phyloP scores from a whole-genome alignment of 495 filamentous ascomycete species.

The Tuber calosporum region DNA sequence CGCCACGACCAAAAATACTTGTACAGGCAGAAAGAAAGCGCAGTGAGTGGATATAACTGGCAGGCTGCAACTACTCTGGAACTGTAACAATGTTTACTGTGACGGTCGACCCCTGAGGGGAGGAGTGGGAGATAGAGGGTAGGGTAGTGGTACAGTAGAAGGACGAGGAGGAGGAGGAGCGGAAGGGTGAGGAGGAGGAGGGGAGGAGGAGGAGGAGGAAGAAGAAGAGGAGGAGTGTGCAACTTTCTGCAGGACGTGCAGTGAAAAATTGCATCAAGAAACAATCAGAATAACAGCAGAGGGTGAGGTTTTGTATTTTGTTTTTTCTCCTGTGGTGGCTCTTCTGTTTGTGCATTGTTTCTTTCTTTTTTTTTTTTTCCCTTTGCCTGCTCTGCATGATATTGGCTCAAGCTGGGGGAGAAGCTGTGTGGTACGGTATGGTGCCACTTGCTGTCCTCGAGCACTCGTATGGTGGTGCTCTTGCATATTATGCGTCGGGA shows the following conservation, averaged over 20 bases:
- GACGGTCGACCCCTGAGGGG: neutral
- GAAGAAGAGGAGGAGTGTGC: neutral
- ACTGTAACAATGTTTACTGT: neutral
- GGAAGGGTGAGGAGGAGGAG: neutral
- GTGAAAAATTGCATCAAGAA: slow-evolving; percentile 1
- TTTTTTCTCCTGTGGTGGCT: neutral
- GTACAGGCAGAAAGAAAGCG: neutral
- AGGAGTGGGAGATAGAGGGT: neutral
- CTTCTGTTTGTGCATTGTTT: neutral
- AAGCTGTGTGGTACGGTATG: neutral
- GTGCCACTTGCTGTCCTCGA: neutral
- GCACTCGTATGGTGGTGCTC: too few species aligned
- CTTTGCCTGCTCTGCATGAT: neutral
- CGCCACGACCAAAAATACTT: neutral
- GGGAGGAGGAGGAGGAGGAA: neutral
- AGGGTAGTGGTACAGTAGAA: too few species aligned
- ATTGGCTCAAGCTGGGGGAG: neutral
- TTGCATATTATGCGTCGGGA: neutral
- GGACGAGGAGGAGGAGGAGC: too few species aligned
- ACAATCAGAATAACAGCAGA: neutral
- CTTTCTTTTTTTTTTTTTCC: neutral
- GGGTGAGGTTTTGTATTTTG: slow-evolving; percentile 1
- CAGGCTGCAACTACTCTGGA: neutral
- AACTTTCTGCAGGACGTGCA: slow-evolving; percentile 4
- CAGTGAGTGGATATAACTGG: neutral